Base-by-base conservation (phyloP, 164 flowering plant species). In the Paratinospora sagittata region DNA sequence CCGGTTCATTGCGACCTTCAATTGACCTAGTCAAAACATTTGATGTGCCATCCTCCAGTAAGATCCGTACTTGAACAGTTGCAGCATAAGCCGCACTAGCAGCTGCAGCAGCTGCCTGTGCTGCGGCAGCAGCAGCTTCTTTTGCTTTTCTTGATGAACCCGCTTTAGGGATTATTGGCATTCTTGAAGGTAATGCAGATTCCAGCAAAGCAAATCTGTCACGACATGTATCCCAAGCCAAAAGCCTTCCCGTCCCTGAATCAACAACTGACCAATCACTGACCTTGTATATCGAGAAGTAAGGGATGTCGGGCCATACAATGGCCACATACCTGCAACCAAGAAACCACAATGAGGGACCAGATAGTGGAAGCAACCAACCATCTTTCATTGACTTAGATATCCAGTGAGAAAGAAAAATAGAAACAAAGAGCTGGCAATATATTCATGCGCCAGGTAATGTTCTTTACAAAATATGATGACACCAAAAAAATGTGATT, bases 261-360 rank as follows among this genome's bases (percentile, higher is more conserved):
- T 95, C 97, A 75, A 92, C 99, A 64, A 95, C 82, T 17, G 99
- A 88, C 99, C 99, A 95, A 69, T 95, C 98, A 81, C 85, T 82
- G 47, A 91, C 97, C 84, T 92, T 93, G 84, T 95, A 95, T 47
- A 95, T 77, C 9, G 97, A 86, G 81, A 95, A 95, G 82, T 84
- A 91, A 73, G 94, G 94, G 72, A 92, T 87, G 81, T 95, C 99
- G 26, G 99, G 99, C 99, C 99, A 95, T 68, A 95, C 96, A 78
- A 92, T 80, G 39, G 92, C 90, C 75, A 95, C 81, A 80, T 89
- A 95, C 89, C 99, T 95, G 90, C 84, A 81, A 67, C 36, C 69
- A 74, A 72, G 65, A 24, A 26, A 73, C 26, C 21, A 61, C 26
- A 27, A 23, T 70, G 66, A 72, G 60, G 63, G 21, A 70, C 41